Evolutionary conservation across 2,329 filamentous ascomycete genomes (phyloP).

Genomic region (Neofusicoccum laricinum): DNA sequence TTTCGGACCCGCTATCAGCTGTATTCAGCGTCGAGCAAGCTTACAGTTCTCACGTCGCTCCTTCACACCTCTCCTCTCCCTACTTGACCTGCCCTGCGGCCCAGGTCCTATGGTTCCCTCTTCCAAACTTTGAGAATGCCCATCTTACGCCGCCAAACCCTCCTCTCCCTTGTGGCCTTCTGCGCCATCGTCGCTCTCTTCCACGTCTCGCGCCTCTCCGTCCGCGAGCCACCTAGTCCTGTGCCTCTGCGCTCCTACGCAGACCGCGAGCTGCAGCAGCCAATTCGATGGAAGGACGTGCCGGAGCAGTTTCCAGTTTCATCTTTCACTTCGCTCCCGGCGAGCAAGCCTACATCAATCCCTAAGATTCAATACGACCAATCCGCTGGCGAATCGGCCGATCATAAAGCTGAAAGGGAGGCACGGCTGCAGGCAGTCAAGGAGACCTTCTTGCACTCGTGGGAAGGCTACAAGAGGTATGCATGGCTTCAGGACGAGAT

Average conservation of each 20-base stretch:
- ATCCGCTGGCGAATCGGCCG: slow-evolving; percentile 33
- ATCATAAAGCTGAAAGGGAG: slow-evolving; percentile 28
- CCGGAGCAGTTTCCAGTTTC: slow-evolving; percentile 30
- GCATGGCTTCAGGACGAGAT: slow-evolving; percentile 56
- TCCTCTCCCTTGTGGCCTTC: slow-evolving; percentile 26
- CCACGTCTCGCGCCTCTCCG: slow-evolving; percentile 24
- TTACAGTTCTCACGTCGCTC: background rate
- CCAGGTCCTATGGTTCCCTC: background rate
- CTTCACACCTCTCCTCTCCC: background rate
- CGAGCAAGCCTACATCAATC: slow-evolving; percentile 27
- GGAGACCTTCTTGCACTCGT: slow-evolving; percentile 35
- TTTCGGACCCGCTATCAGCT: background rate
- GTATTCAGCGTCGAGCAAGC: background rate
- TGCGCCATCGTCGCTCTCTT: slow-evolving; percentile 31
- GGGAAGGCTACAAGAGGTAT: slow-evolving; percentile 51
- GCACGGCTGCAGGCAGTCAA: slow-evolving; percentile 34
- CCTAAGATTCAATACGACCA: slow-evolving; percentile 36
- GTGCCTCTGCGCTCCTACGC: slow-evolving; percentile 24
- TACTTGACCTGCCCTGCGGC: background rate
- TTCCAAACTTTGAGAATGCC: slow-evolving; percentile 24
- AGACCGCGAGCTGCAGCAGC: slow-evolving; percentile 24
- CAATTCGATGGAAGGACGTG: slow-evolving; percentile 33
- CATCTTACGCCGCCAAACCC: slow-evolving; percentile 28
- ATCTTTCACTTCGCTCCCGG: slow-evolving; percentile 31
- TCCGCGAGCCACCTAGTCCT: slow-evolving; percentile 23